A percentile compares a stretch with the other conserved stretches of the same genome.
phyloP scores from a whole-genome alignment of 345 rosid species.

The Ceriops decandra region DNA sequence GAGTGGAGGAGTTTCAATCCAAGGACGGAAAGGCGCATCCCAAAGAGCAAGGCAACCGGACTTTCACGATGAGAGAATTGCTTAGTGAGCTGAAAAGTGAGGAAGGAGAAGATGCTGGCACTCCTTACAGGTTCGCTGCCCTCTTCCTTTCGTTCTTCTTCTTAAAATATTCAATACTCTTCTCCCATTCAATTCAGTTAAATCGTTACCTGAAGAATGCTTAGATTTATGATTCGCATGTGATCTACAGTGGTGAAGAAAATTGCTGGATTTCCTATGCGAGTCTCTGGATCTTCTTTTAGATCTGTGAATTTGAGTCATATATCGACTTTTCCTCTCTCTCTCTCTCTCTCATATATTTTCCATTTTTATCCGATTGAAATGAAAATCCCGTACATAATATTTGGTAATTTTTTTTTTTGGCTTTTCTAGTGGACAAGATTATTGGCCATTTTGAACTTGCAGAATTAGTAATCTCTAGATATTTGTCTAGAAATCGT shows the following conservation, averaged over 20 bases:
- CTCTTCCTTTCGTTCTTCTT: conserved; percentile 2
- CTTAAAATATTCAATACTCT: too few relatives aligned
- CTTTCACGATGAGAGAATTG: conserved; percentile 88
- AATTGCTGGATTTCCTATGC: neutral
- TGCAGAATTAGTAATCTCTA: too few relatives aligned
- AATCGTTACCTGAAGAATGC: neutral
- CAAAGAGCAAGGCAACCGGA: conserved; percentile 59
- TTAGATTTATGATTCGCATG: neutral
- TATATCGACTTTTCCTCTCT: too few relatives aligned
- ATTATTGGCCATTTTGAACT: too few relatives aligned
- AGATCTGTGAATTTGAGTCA: neutral
- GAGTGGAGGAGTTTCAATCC: conserved; percentile 20
- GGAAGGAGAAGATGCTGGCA: conserved; percentile 47
- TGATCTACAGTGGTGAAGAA: too few relatives aligned
- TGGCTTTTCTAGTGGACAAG: too few relatives aligned
- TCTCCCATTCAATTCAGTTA: neutral
- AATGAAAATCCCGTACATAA: too few relatives aligned
- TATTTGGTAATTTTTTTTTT: too few relatives aligned
- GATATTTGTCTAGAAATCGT: too few relatives aligned
- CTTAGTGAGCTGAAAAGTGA: conserved; percentile 72
- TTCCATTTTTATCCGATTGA: too few relatives aligned
- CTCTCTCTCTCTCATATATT: neutral
- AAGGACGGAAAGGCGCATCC: conserved; percentile 24
- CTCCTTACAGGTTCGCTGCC: conserved; percentile 55
- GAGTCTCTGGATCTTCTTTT: neutral